phyloP scores from a whole-genome alignment of 2,329 filamentous ascomycete genomes.

The Pseudogymnoascus sp. region DNA sequence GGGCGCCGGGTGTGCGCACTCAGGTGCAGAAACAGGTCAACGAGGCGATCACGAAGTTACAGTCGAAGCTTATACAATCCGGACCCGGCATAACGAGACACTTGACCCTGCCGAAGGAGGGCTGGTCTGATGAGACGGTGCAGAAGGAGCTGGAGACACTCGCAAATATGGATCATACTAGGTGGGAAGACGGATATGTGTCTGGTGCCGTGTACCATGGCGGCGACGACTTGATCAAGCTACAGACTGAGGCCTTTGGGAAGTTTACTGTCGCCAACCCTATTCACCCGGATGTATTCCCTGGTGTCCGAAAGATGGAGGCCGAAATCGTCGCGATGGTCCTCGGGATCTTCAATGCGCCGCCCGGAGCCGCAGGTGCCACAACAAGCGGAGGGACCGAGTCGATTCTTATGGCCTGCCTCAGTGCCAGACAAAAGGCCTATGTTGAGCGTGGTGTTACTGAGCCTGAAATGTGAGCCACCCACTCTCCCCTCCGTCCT shows the following conservation, averaged over 20 bases:
- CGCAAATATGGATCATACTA: constrained; percentile 81
- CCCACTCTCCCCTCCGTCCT: neutral
- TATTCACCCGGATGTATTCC: constrained; percentile 96
- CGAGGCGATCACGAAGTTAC: constrained; percentile 70
- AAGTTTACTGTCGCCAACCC: constrained; percentile 94
- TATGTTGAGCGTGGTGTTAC: constrained; percentile 77
- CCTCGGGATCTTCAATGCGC: constrained; percentile 79
- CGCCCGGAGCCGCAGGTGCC: constrained; percentile 74
- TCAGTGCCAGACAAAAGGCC: constrained; percentile 84
- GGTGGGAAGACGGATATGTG: constrained; percentile 93
- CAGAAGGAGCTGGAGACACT: constrained; percentile 71
- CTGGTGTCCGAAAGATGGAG: constrained; percentile 97
- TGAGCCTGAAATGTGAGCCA: constrained; percentile 80
- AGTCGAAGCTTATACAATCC: constrained; percentile 71
- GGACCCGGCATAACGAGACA: constrained; percentile 65
- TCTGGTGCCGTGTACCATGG: constrained; percentile 96
- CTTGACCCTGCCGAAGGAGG: constrained; percentile 69
- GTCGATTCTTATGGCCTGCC: constrained; percentile 90
- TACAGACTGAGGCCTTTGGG: constrained; percentile 89
- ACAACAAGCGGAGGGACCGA: constrained; percentile 91
- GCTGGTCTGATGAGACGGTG: constrained; percentile 72
- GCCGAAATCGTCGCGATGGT: constrained; percentile 97
- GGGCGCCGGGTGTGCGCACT: constrained; percentile 74
- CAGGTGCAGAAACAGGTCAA: constrained; percentile 79
- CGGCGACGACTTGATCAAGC: constrained; percentile 66